Evolutionary conservation across 2,329 filamentous ascomycete genomes (phyloP).

Genomic region (Ceratocystis huliohia): DNA sequence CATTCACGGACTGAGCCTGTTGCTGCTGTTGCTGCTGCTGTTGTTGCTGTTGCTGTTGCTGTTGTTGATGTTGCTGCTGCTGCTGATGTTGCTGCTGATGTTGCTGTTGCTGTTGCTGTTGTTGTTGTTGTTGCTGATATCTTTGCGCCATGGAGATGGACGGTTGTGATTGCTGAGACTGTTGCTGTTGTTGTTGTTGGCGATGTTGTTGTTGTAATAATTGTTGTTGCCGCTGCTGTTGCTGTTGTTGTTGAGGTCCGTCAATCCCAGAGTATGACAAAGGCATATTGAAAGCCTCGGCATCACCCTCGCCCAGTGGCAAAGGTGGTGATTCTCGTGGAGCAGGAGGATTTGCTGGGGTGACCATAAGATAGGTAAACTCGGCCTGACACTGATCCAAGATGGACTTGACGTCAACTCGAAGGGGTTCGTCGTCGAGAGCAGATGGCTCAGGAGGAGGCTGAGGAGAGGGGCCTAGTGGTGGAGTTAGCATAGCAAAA

Average conservation of each 20-base stretch:
- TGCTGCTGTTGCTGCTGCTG: conserved; percentile 45
- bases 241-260: conserved; percentile 1
- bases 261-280: conserved; percentile 25
- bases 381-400: conserved; percentile 53
- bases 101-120: conserved; percentile 33
- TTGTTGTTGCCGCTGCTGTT: conserved; percentile 13
- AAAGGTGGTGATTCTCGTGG: conserved; percentile 50
- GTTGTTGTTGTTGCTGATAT: conserved; percentile 17
- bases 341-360: conserved; percentile 51
- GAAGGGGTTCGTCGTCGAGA: conserved; percentile 39
- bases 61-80: conserved; percentile 37
- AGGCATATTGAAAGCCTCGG: conserved; percentile 39
- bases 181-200: conserved; percentile 6
- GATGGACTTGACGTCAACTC: conserved; percentile 45
- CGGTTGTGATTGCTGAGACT: neutral
- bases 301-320: conserved; percentile 26
- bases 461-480: conserved; percentile 16
- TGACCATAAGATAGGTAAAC: conserved; percentile 56
- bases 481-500: conserved; percentile 7
- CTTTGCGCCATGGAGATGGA: conserved; percentile 27
- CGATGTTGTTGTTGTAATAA: conserved; percentile 28
- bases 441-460: conserved; percentile 28
- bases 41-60: neutral
- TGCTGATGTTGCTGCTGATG: conserved; percentile 34
- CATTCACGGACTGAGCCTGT: conserved; percentile 29